Evolutionary conservation across 768 basidiomycete species (phyloP), one percentile per base, ranked within the genome.

Genomic region (Pulveroboletus sp.): DNA sequence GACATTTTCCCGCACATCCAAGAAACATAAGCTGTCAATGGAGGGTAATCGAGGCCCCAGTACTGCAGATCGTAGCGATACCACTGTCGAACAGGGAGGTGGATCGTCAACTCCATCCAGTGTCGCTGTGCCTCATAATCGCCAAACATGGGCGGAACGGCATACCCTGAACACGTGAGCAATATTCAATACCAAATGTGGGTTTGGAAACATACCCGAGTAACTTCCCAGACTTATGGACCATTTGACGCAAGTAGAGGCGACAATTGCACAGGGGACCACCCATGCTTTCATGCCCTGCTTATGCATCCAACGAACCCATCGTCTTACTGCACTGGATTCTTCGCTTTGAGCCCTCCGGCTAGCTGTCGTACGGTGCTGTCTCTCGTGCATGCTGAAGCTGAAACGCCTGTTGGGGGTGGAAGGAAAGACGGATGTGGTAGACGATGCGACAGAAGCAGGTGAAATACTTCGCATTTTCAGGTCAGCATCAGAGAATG

Each of bases 11-110:
- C 90, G 63, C 85, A 92, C 41, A 89, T 27, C 86, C 87, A 94
- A 14, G 90, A 92, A 25, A 84, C 74, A 60, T 94, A 95, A 3
- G 91, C 94, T 3, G 94, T 97, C 52, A 97, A 60, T 4, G 94
- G 94, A 4, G 94, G 94, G 70, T 97, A 97, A 68, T 97, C 94
- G 43, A 97, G 75, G 0, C 91, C 91, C 94, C 94, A 97, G 61
- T 95, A 95, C 31, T 80, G 80, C 25, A 90, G 74, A 60, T 95
- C 90, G 65, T 93, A 90, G 2, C 71, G 82, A 67, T 97, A 97
- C 94, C 94, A 97, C 52, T 85, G 69, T 13, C 69, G 70, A 17
- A 81, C 59, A 0, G 93, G 89, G 1, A 92, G 72, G 61, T 94
- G 87, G 21, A 84, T 67, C 3, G 90, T 91, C 33, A 95, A 64